Percentiles rank a stretch among this genome's conserved stretches.
These are phyloP conservation scores for Eimeria mitis DNA, from an alignment of 169 alveolate species.

Conservation along the genomic window DNA sequence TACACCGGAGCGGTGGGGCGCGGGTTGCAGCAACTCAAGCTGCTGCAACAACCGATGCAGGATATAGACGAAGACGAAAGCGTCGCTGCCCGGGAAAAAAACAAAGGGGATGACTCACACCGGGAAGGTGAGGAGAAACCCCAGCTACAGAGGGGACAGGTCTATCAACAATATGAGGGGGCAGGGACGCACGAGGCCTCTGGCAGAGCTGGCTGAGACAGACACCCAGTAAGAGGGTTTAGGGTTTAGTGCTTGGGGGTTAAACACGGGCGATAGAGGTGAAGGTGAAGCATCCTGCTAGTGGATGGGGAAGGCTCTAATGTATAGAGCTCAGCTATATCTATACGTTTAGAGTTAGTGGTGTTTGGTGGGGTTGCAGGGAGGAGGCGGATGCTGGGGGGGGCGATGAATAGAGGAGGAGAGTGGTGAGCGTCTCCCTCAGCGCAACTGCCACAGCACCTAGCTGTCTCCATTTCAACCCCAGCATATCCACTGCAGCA, in stretches of 20 bases:
- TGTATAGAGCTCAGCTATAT: background rate
- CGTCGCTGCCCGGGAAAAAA: background rate
- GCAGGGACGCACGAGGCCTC: conserved; percentile 41
- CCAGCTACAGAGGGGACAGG: conserved; percentile 48
- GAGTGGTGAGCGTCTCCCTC: background rate
- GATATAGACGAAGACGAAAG: background rate
- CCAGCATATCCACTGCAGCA: background rate
- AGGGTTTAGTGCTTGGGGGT: background rate
- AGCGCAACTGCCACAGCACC: background rate
- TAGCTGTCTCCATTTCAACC: background rate
- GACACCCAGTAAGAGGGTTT: conserved; percentile 1
- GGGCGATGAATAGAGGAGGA: background rate
- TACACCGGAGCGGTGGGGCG: conserved; percentile 49
- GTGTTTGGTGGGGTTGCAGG: background rate
- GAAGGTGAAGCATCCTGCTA: background rate
- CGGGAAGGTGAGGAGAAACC: background rate
- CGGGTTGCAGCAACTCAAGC: conserved; percentile 69
- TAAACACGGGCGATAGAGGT: background rate
- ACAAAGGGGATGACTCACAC: background rate
- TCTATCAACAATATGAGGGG: conserved; percentile 15
- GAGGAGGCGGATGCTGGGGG: background rate
- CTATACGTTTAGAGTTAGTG: background rate
- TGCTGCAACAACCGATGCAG: conserved; percentile 17
- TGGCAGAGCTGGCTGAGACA: conserved; percentile 52
- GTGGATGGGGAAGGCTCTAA: background rate